phyloP scores from a whole-genome alignment of 192 early-diverging fungal species.

The Geranomyces variabilis region DNA sequence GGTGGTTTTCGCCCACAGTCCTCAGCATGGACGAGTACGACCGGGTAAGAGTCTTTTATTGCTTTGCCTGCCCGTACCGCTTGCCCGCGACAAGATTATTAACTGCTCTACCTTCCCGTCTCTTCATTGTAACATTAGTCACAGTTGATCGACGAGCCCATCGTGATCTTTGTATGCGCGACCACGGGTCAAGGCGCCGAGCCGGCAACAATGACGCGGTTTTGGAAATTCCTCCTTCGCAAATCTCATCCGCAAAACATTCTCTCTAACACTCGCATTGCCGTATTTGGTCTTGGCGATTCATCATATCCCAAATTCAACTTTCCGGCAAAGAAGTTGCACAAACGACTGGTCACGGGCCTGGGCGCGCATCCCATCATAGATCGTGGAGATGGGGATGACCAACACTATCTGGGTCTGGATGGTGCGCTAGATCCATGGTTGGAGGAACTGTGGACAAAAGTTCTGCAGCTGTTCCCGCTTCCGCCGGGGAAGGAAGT shows the following conservation, averaged over 20 bases:
- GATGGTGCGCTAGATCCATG: conserved; percentile 92
- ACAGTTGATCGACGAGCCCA: conserved; percentile 58
- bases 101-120: too few relatives aligned
- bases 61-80: too few relatives aligned
- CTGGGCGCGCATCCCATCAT: conserved; percentile 78
- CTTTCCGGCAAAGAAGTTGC: conserved; percentile 89
- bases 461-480: conserved; percentile 64
- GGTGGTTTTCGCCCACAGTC: conserved; percentile 67
- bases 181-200: conserved; percentile 93
- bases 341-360: conserved; percentile 74
- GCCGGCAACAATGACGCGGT: conserved; percentile 90
- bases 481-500: conserved; percentile 55
- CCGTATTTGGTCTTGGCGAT: conserved; percentile 95
- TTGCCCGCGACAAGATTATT: too few relatives aligned
- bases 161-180: conserved; percentile 85
- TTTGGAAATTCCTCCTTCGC: conserved; percentile 90
- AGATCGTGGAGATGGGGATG: conserved; percentile 85
- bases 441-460: conserved; percentile 76
- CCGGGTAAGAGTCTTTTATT: conserved; percentile 45
- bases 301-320: conserved; percentile 93
- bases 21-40: conserved; percentile 81
- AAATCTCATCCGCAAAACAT: conserved; percentile 73
- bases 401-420: conserved; percentile 93
- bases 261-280: conserved; percentile 69
- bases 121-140: too few relatives aligned